A percentile compares a stretch with the other conserved stretches of the same genome.
These are phyloP conservation scores for Cubamyces lactineus DNA, from an alignment of 768 basidiomycete species.

Conservation along the genomic window DNA sequence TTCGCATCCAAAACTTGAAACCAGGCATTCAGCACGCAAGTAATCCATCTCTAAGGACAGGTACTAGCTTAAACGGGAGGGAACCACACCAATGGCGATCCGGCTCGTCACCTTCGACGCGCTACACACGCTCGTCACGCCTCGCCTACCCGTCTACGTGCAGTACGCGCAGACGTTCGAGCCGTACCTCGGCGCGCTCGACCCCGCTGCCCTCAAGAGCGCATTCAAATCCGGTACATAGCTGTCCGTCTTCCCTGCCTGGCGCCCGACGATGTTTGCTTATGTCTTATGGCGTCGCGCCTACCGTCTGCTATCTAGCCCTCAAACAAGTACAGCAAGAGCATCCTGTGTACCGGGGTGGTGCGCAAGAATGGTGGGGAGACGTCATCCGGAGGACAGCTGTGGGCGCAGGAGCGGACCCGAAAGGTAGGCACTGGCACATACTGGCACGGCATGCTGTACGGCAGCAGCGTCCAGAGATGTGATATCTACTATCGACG, in stretches of 20 bases:
- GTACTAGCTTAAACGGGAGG: too few relatives aligned
- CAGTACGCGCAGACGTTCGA: slow-evolving; percentile 69
- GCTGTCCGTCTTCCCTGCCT: neutral
- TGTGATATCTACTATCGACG: too few relatives aligned
- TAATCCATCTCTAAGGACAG: too few relatives aligned
- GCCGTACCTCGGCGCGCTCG: slow-evolving; percentile 65
- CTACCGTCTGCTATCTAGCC: slow-evolving; percentile 34
- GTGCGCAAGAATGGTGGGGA: slow-evolving; percentile 71
- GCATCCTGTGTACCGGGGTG: slow-evolving; percentile 59
- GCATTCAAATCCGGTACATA: slow-evolving; percentile 65
- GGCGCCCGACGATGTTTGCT: neutral
- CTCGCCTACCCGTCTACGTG: slow-evolving; percentile 65
- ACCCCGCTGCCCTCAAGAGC: slow-evolving; percentile 51
- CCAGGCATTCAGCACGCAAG: too few relatives aligned
- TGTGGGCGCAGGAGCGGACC: slow-evolving; percentile 71
- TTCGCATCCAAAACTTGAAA: too few relatives aligned
- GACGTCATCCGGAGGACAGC: slow-evolving; percentile 78
- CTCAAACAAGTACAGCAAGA: slow-evolving; percentile 57
- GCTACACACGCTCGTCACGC: slow-evolving; percentile 73
- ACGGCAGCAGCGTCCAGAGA: too few relatives aligned
- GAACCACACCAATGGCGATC: slow-evolving; percentile 41
- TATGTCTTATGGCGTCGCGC: neutral
- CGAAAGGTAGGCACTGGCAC: slow-evolving; percentile 45
- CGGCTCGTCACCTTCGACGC: slow-evolving; percentile 80
- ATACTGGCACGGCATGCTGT: too few relatives aligned